Evolutionary conservation across 2,329 filamentous ascomycete genomes (phyloP).

Genomic region (Fusarium caatingaense): DNA sequence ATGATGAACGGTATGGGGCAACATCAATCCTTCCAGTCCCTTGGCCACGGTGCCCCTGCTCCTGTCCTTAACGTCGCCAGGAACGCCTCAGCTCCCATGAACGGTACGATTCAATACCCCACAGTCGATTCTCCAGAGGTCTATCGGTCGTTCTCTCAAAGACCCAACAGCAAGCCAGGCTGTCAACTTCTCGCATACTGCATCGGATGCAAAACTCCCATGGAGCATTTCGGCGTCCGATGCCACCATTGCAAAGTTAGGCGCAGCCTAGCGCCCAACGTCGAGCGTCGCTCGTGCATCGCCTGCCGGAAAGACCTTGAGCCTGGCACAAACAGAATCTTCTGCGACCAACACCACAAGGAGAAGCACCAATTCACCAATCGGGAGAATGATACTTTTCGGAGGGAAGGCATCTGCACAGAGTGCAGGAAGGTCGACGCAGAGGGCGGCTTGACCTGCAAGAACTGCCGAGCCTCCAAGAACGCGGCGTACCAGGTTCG

Average conservation of each 20-base stretch:
- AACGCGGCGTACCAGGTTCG: rapidly evolving
- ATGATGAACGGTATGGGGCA: background rate
- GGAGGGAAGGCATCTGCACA: background rate
- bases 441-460: background rate
- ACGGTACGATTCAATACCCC: background rate
- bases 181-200: background rate
- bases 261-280: background rate
- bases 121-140: background rate
- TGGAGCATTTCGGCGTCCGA: background rate
- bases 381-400: rapidly evolving
- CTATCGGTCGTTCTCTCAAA: background rate
- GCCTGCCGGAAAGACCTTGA: background rate
- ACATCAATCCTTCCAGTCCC: background rate
- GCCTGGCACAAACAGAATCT: background rate
- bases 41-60: background rate
- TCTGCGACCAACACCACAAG: background rate
- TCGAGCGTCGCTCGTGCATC: background rate
- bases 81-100: no score
- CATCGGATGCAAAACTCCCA: background rate
- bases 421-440: background rate
- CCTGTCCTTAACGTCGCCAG: background rate
- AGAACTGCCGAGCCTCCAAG: background rate
- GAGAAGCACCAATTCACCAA: background rate
- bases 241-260: background rate
- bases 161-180: background rate